phyloP scores from a whole-genome alignment of 805 yeast species.

The Lipomyces sp. region DNA sequence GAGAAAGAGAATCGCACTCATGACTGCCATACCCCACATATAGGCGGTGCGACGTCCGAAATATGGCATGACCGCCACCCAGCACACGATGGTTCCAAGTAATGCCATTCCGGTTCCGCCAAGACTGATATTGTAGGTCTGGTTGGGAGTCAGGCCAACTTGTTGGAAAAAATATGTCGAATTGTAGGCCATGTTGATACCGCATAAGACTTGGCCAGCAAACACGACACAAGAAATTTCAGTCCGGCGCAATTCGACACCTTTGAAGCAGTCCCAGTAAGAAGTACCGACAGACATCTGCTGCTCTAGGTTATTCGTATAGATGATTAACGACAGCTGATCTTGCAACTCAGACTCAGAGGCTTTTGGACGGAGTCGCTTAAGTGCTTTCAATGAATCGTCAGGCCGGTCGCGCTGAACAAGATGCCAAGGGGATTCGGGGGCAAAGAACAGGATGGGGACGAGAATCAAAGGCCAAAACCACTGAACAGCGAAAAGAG shows the following conservation, averaged over 20 bases:
- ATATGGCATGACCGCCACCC: constrained; percentile 33
- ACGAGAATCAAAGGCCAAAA: constrained; percentile 48
- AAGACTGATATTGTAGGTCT: constrained; percentile 46
- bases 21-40: too few relatives aligned
- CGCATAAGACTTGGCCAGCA: constrained; percentile 41
- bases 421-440: constrained; percentile 26
- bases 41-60: too few relatives aligned
- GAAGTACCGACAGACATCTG: constrained; percentile 11
- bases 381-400: constrained; percentile 6
- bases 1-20: too few relatives aligned
- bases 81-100: constrained; percentile 40
- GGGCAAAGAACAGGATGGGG: constrained; percentile 50
- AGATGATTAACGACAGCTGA: constrained; percentile 6
- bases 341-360: not conserved
- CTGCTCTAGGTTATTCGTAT: constrained; percentile 16
- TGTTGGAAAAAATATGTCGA: constrained; percentile 52
- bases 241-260: constrained; percentile 26
- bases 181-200: constrained; percentile 30
- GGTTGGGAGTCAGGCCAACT: constrained; percentile 37
- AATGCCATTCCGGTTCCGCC: constrained; percentile 39
- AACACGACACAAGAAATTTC: constrained; percentile 38
- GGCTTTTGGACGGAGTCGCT: constrained; percentile 1
- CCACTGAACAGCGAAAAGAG: constrained; percentile 63
- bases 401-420: constrained; percentile 10
- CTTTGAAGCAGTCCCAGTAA: constrained; percentile 23